Conservation (phyloP, 2,329 filamentous ascomycete genomes). For the Botrytis elliptica region DNA sequence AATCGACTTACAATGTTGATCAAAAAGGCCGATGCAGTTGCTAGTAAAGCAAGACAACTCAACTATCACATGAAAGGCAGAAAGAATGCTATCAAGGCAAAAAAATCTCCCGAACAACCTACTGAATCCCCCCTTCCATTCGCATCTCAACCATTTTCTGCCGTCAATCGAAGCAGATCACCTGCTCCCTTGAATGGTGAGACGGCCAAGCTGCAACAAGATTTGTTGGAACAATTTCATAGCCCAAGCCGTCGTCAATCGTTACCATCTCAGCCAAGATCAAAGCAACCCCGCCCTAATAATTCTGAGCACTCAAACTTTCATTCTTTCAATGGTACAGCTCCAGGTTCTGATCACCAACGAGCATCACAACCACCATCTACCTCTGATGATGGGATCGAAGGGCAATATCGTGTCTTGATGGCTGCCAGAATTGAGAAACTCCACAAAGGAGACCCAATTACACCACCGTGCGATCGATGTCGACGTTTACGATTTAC, state of each 20-base stretch:
- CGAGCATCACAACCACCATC: slow-evolving; percentile 30
- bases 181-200: slow-evolving; percentile 31
- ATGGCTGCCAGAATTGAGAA: slow-evolving; percentile 76
- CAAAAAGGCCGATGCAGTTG: slow-evolving; percentile 74
- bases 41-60: slow-evolving; percentile 70
- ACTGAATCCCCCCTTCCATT: slow-evolving; percentile 24
- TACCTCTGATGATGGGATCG: slow-evolving; percentile 32
- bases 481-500: slow-evolving; percentile 78
- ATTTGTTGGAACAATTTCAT: slow-evolving; percentile 56
- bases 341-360: slow-evolving; percentile 32
- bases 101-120: slow-evolving; percentile 48
- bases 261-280: slow-evolving; percentile 26
- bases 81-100: slow-evolving; percentile 67
- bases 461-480: slow-evolving; percentile 80
- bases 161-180: slow-evolving; percentile 44
- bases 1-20: slow-evolving; percentile 74
- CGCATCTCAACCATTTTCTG: slow-evolving; percentile 32
- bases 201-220: slow-evolving; percentile 46
- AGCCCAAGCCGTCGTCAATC: slow-evolving; percentile 31
- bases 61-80: slow-evolving; percentile 78
- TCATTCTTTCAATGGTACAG: slow-evolving; percentile 25
- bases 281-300: slow-evolving; percentile 26
- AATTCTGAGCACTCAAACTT: slow-evolving; percentile 20
- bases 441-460: slow-evolving; percentile 68
- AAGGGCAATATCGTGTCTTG: slow-evolving; percentile 52